Percentiles rank a stretch among this genome's conserved stretches.
Conservation (phyloP, 1,284 basidiomycete species). For the Bondarzewia mesenterica region DNA sequence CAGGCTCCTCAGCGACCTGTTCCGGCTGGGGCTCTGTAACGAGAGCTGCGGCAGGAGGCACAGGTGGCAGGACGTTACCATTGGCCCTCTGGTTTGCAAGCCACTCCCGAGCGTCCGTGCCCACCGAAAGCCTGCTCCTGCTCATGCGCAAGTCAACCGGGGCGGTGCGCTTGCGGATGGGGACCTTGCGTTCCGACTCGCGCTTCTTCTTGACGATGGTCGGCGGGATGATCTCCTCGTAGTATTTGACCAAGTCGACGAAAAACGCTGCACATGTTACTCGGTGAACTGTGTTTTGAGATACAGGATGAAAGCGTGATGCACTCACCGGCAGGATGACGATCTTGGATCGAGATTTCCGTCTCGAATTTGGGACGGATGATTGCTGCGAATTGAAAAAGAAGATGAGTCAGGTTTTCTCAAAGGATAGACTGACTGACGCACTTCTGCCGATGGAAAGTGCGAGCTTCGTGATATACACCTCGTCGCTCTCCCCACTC, state of each 20-base stretch:
- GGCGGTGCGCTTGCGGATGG: constrained; percentile 79
- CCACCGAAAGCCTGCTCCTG: constrained; percentile 39
- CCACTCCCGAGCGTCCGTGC: constrained; percentile 35
- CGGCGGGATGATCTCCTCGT: constrained; percentile 70
- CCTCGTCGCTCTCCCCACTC: constrained; percentile 61
- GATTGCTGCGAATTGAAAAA: constrained; percentile 42
- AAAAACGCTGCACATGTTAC: constrained; percentile 47
- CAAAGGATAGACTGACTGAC: constrained; percentile 22
- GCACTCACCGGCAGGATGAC: constrained; percentile 65
- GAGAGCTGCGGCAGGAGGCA: constrained; percentile 23
- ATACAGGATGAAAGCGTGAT: background rate
- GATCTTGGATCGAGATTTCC: constrained; percentile 79
- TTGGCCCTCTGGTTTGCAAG: constrained; percentile 46
- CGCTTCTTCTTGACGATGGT: constrained; percentile 79
- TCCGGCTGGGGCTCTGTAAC: constrained; percentile 13
- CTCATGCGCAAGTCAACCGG: constrained; percentile 85
- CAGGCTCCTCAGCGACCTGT: constrained; percentile 12
- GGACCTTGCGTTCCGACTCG: constrained; percentile 77
- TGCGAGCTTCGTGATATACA: constrained; percentile 82
- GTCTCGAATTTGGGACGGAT: constrained; percentile 79
- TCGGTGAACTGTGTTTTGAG: background rate
- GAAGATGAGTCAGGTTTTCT: too few relatives aligned
- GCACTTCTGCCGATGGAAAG: constrained; percentile 80
- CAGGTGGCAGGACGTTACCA: constrained; percentile 28
- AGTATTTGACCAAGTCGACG: constrained; percentile 78